Evolutionary conservation across 495 filamentous ascomycete species (phyloP), one percentile per base, ranked within the genome.

Genomic region (Xylaria sp.): DNA sequence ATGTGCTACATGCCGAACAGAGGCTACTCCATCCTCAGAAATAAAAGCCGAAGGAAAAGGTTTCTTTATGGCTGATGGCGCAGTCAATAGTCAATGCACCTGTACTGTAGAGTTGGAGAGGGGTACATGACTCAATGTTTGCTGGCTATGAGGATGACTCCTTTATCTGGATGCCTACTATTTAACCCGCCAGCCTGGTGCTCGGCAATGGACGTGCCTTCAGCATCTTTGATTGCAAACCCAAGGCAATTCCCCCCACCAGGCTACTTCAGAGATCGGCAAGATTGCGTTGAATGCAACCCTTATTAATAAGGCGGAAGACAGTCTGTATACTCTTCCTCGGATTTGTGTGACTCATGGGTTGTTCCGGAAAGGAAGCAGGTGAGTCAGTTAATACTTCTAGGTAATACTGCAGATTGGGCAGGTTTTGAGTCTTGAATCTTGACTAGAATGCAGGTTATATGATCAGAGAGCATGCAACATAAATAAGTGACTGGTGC

Each of bases 121-220:
- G 26, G 57, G 57, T 59, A 59, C 5, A 19, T 59, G 57, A 37
- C 31, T 59, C 57, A 59, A 33, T 40, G 57, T 37, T 33, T 59
- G 15, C 9, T 21, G 21, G 55, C 15, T 59, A 9, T 55, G 3
- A 55, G 26, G 24, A 29, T 59, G 55, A 59, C 57, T 59, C 57
- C n/a, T n/a, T n/a, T n/a, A n/a, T 21, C 14, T 35, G 3, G 6
- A n/a, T 8, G 9, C n/a, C 31, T 59, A 5, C 31, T 58, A 21
- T n/a, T 59, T n/a, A 12, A 1, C 29, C 14, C 24, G 50, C 50
- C 24, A 8, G 24, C 50, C 24, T 12, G 2, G 7, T 8, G 21
- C 21, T 24, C 50, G 24, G 41, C 17, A 44, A 52, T 52, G 11
- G 1, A 52, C 24, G 24, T 53, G 7, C 21, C 50, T 29, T 2